These are phyloP conservation scores for Scheffersomyces stipitis DNA, from an alignment of 805 yeast genomes.

Conservation along the genomic window DNA sequence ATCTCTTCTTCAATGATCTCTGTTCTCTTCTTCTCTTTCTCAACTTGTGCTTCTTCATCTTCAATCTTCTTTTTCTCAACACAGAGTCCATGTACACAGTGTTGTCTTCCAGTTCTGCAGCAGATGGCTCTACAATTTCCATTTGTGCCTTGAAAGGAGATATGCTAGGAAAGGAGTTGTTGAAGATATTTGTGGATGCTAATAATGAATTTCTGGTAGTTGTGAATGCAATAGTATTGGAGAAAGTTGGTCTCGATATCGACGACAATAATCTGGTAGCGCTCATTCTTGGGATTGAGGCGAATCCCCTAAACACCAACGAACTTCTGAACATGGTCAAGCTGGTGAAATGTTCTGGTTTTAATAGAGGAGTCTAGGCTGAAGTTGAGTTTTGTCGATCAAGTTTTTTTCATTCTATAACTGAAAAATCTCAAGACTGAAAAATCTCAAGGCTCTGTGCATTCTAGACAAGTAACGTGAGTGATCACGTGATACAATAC, in stretches of 20 bases:
- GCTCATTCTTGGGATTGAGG: neutral
- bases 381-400: too few relatives aligned
- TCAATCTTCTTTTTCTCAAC: conserved; percentile 80
- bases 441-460: too few relatives aligned
- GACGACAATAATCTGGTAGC: neutral
- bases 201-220: neutral
- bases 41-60: conserved; percentile 97
- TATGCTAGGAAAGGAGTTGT: neutral
- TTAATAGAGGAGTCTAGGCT: too few relatives aligned
- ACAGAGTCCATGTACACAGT: conserved; percentile 63
- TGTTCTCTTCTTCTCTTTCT: conserved; percentile 96
- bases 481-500: too few relatives aligned
- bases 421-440: too few relatives aligned
- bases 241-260: neutral
- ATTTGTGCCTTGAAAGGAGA: neutral
- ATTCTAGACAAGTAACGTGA: too few relatives aligned
- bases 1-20: conserved; percentile 73
- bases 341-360: too few relatives aligned
- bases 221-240: neutral
- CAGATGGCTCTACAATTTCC: neutral
- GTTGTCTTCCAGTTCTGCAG: conserved; percentile 15
- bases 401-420: too few relatives aligned
- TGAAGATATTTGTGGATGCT: neutral
- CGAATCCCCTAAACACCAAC: conserved; percentile 1
- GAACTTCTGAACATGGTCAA: conserved; percentile 2